These are phyloP conservation scores for Wakefieldia striispora DNA, from an alignment of 768 basidiomycete species.

Conservation along the genomic window DNA sequence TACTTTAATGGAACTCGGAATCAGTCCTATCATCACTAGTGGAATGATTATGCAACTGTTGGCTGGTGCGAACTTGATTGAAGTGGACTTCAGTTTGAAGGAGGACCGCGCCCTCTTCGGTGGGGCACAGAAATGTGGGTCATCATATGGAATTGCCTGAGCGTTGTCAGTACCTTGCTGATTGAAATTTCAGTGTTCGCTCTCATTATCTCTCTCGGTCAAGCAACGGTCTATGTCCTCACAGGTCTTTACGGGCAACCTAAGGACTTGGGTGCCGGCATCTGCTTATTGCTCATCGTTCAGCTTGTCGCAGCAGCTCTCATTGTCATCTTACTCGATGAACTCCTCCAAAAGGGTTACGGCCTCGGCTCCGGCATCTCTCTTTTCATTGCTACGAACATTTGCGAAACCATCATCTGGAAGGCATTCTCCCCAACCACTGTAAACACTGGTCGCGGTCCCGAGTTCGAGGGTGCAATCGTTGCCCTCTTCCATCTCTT, in stretches of 20 bases:
- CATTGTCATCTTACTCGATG: conserved; percentile 97
- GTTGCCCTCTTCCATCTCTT: conserved; percentile 96
- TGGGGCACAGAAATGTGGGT: conserved; percentile 94
- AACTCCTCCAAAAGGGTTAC: conserved; percentile 98
- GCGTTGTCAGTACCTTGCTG: neutral
- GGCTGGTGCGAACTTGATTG: conserved; percentile 95
- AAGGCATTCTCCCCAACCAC: conserved; percentile 99
- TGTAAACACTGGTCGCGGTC: conserved; percentile 95
- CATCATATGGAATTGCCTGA: neutral
- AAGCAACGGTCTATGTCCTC: conserved; percentile 95
- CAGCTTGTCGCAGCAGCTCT: conserved; percentile 92
- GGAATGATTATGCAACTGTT: conserved; percentile 99
- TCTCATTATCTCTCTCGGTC: conserved; percentile 92
- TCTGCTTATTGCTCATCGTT: conserved; percentile 94
- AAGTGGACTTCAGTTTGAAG: conserved; percentile 96
- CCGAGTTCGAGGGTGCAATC: conserved; percentile 97
- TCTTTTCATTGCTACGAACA: conserved; percentile 99
- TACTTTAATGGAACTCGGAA: conserved; percentile 99
- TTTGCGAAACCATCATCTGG: conserved; percentile 99
- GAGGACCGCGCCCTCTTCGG: conserved; percentile 96
- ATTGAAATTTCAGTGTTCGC: conserved; percentile 72
- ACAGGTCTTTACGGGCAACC: conserved; percentile 97
- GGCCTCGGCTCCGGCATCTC: conserved; percentile 98
- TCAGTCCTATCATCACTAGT: conserved; percentile 94
- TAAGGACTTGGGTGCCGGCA: conserved; percentile 89